phyloP scores from a whole-genome alignment of 2,329 filamentous ascomycete species.

The Botrytis pseudocinerea region DNA sequence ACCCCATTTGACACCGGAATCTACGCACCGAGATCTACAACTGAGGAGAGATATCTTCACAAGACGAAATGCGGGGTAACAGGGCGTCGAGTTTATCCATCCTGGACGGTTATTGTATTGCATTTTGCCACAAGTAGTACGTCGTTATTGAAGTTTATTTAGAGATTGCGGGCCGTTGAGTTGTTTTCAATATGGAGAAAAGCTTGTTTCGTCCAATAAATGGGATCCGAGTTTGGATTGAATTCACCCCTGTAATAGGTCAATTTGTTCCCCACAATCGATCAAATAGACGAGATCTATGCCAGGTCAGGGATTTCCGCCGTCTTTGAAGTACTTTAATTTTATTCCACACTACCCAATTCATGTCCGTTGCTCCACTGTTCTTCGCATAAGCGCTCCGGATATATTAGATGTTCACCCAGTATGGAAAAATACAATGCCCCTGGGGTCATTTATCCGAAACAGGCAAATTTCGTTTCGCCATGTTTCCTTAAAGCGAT shows the following conservation, averaged over 20 bases:
- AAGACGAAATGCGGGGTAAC: conserved; percentile 21
- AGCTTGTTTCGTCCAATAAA: conserved; percentile 13
- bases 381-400: conserved; percentile 9
- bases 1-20: neutral
- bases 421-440: conserved; percentile 10
- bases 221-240: neutral
- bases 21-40: conserved; percentile 1
- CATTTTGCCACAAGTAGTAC: neutral
- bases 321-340: conserved; percentile 3
- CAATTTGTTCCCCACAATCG: conserved; percentile 4
- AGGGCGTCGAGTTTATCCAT: conserved; percentile 12
- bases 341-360: neutral
- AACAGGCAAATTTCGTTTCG: conserved; percentile 20
- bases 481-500: neutral
- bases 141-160: neutral
- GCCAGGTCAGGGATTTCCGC: neutral
- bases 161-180: neutral
- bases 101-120: neutral
- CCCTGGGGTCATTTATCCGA: conserved; percentile 19
- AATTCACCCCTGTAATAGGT: neutral
- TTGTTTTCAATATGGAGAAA: neutral
- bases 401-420: conserved; percentile 11
- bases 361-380: conserved; percentile 13
- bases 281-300: conserved; percentile 17
- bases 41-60: neutral